These are phyloP conservation scores for Oehlia diaphana DNA, from an alignment of 192 early-diverging fungal species.

Conservation along the genomic window DNA sequence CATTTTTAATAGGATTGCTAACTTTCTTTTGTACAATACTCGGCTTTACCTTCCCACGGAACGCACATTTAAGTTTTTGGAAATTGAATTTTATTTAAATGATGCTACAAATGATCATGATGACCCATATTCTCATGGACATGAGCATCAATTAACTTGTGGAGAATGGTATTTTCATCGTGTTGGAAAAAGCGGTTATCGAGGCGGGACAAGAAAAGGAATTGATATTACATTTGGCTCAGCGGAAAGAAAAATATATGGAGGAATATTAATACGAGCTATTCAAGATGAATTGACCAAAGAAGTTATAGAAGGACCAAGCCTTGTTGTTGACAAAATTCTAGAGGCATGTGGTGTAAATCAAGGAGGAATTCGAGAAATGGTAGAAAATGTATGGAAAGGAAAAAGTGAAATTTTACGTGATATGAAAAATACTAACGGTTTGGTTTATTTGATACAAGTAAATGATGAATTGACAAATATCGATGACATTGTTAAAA, in stretches of 20 bases:
- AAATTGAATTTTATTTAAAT: constrained; percentile 40
- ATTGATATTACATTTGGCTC: constrained; percentile 38
- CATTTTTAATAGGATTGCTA: constrained; percentile 19
- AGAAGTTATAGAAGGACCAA: constrained; percentile 37
- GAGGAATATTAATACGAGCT: constrained; percentile 36
- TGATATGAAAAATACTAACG: constrained; percentile 13
- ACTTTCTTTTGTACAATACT: constrained; percentile 30
- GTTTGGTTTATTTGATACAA: constrained; percentile 2
- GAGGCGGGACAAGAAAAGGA: constrained; percentile 38
- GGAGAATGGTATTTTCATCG: constrained; percentile 40
- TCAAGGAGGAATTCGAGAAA: constrained; percentile 8
- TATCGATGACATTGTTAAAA: neutral
- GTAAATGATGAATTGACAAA: neutral
- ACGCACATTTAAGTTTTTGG: constrained; percentile 31
- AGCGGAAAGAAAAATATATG: constrained; percentile 27
- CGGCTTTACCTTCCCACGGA: constrained; percentile 30
- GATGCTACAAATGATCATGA: constrained; percentile 25
- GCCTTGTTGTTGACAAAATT: constrained; percentile 38
- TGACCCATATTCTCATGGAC: constrained; percentile 34
- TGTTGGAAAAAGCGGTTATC: constrained; percentile 32
- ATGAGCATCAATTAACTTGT: constrained; percentile 33
- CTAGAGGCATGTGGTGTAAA: constrained; percentile 14
- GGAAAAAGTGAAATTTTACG: constrained; percentile 11
- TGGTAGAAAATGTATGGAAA: constrained; percentile 25
- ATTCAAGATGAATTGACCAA: constrained; percentile 34